Percentiles rank a stretch among this genome's conserved stretches.
Conservation (phyloP, 345 rosid genomes). For the Eucalyptus shirleyi region DNA sequence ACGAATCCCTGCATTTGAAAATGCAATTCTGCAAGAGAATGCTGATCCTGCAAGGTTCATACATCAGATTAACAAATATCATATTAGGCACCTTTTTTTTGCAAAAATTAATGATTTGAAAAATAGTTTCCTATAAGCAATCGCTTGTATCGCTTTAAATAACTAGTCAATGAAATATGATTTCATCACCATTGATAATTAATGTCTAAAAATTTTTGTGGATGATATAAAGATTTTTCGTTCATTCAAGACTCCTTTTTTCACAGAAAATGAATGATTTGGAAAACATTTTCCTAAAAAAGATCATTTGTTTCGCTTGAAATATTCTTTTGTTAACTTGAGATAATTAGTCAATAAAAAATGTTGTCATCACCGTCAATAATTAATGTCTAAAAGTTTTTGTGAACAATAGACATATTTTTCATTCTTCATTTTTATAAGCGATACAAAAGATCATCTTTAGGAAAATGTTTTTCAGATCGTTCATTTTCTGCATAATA, state of each 20-base stretch:
- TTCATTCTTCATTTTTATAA: neutral
- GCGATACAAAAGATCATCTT: neutral
- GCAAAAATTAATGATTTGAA: neutral
- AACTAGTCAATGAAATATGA: neutral
- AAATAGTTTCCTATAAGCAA: neutral
- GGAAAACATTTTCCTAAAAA: neutral
- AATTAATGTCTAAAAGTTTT: neutral
- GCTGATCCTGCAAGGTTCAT: conserved; percentile 32
- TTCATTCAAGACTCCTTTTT: neutral
- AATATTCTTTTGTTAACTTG: neutral
- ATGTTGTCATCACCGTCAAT: neutral
- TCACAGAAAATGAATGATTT: neutral
- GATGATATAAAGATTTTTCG: neutral
- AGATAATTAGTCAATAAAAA: neutral
- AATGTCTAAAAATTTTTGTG: neutral
- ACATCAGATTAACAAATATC: neutral
- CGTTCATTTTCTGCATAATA: neutral
- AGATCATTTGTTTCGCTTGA: neutral
- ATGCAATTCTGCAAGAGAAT: conserved; percentile 44
- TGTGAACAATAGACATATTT: neutral
- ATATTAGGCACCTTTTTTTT: neutral
- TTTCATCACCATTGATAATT: too few relatives aligned
- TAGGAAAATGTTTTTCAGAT: neutral
- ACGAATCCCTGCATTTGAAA: conserved; percentile 42
- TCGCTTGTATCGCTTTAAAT: neutral